Percentiles rank a stretch among this genome's conserved stretches.
Evolutionary conservation across 371 early-diverging fungal genomes (phyloP).

Genomic region (Apophysomyces sp.): DNA sequence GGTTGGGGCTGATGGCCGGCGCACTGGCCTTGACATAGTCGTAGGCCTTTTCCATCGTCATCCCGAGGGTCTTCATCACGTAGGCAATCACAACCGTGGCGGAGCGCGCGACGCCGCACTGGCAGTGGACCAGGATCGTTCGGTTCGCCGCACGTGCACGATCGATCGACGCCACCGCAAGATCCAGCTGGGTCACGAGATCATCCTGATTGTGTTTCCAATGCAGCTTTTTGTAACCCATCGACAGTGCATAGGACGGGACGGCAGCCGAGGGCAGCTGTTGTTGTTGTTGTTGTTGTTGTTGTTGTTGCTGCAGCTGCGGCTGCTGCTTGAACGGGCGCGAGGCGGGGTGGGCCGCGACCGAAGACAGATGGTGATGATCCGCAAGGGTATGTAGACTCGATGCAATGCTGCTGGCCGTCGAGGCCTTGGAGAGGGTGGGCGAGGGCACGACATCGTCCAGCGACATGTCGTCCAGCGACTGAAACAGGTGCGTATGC

Average conservation of each 20-base stretch:
- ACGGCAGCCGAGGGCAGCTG: too few relatives aligned
- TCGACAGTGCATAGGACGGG: slow-evolving; percentile 6
- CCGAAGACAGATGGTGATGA: background rate
- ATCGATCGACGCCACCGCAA: slow-evolving; percentile 64
- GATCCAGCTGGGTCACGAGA: slow-evolving; percentile 47
- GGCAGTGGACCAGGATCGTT: slow-evolving; percentile 73
- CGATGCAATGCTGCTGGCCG: slow-evolving; percentile 27
- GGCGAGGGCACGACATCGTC: slow-evolving; percentile 23
- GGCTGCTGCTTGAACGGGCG: background rate
- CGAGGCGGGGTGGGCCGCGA: background rate
- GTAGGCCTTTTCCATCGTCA: slow-evolving; percentile 58
- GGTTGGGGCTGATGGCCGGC: slow-evolving; percentile 68
- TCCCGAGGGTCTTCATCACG: slow-evolving; percentile 59
- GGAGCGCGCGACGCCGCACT: slow-evolving; percentile 77
- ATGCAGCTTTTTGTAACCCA: slow-evolving; percentile 52
- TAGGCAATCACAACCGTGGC: slow-evolving; percentile 77
- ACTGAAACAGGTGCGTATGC: background rate
- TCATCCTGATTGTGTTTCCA: slow-evolving; percentile 73
- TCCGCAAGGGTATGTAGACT: slow-evolving; percentile 17
- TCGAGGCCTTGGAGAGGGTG: slow-evolving; percentile 32
- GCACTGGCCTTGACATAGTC: slow-evolving; percentile 60
- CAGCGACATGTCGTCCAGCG: background rate
- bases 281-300: background rate
- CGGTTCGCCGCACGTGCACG: slow-evolving; percentile 38
- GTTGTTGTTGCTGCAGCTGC: background rate